phyloP scores from a whole-genome alignment of 768 basidiomycete genomes.

The Terana coerulea region DNA sequence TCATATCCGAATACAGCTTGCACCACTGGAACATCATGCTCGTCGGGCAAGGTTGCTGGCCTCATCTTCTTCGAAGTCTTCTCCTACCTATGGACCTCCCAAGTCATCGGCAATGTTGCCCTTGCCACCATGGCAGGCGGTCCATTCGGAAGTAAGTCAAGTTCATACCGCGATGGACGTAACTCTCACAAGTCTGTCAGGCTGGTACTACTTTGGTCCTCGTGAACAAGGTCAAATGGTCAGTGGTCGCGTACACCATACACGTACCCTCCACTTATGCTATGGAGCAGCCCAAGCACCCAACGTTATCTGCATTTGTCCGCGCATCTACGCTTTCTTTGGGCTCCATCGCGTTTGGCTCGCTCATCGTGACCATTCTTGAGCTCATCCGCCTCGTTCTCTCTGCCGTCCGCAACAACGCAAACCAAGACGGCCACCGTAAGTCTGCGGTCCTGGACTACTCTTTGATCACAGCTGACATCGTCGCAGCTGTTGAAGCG shows the following conservation, averaged over 20 bases:
- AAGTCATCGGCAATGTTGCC: conserved; percentile 76
- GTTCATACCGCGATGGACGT: not conserved
- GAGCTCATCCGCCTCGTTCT: conserved; percentile 65
- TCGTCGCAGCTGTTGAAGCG: conserved; percentile 58
- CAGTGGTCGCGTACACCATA: no score
- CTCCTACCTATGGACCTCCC: conserved; percentile 84
- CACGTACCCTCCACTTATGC: not conserved
- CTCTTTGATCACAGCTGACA: no score
- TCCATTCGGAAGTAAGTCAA: conserved; percentile 51
- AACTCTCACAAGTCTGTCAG: conserved; percentile 13
- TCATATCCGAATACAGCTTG: conserved; percentile 40
- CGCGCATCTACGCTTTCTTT: conserved; percentile 76
- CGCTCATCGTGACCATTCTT: conserved; percentile 75
- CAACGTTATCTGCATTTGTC: conserved; percentile 65
- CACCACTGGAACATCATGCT: conserved; percentile 49
- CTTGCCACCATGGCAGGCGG: conserved; percentile 81
- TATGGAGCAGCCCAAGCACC: conserved; percentile 64
- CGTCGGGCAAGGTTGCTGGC: conserved; percentile 72
- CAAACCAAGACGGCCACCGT: conserved; percentile 64
- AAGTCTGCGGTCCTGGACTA: conserved; percentile 32
- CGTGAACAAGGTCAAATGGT: conserved; percentile 62
- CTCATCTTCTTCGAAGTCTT: conserved; percentile 76
- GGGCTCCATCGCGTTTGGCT: conserved; percentile 84
- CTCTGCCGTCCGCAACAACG: conserved; percentile 53
- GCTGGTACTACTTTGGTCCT: conserved; percentile 83